phyloP scores from a whole-genome alignment of 148 eudicot genomes.

The Camellia granthamiana region DNA sequence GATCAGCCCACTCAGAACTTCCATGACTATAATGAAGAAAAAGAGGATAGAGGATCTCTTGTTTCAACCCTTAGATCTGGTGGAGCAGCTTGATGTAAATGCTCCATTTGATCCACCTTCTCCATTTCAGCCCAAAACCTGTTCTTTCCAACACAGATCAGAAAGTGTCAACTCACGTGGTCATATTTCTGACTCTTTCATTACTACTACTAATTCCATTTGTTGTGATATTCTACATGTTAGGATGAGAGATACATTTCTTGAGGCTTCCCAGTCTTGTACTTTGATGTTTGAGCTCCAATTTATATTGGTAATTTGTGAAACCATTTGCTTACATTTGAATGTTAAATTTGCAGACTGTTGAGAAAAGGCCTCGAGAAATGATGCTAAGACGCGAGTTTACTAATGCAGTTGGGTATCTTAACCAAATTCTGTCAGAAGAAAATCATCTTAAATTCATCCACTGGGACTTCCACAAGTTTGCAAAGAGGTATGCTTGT shows the following conservation, averaged over 20 bases:
- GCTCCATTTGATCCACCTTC: too few relatives aligned
- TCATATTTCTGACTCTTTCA: too few relatives aligned
- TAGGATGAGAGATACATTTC: background rate
- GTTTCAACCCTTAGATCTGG: too few relatives aligned
- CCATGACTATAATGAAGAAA: too few relatives aligned
- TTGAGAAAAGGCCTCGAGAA: slow-evolving; percentile 95
- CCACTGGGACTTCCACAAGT: slow-evolving; percentile 97
- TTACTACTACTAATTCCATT: too few relatives aligned
- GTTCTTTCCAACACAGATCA: too few relatives aligned
- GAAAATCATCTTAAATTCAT: slow-evolving; percentile 78
- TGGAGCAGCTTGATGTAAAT: too few relatives aligned
- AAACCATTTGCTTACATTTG: background rate
- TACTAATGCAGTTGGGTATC: slow-evolving; percentile 89
- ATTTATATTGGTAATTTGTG: background rate
- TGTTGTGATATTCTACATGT: background rate
- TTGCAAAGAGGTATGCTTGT: slow-evolving; percentile 80
- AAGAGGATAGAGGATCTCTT: too few relatives aligned
- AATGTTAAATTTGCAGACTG: slow-evolving; percentile 58
- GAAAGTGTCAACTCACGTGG: too few relatives aligned
- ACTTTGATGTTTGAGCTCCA: background rate
- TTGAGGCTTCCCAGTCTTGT: background rate
- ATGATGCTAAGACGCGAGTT: slow-evolving; percentile 98
- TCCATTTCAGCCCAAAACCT: too few relatives aligned
- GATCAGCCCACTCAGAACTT: too few relatives aligned
- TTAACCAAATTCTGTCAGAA: slow-evolving; percentile 78